phyloP scores from a whole-genome alignment of 768 basidiomycete species.

The Phaffia australis region DNA sequence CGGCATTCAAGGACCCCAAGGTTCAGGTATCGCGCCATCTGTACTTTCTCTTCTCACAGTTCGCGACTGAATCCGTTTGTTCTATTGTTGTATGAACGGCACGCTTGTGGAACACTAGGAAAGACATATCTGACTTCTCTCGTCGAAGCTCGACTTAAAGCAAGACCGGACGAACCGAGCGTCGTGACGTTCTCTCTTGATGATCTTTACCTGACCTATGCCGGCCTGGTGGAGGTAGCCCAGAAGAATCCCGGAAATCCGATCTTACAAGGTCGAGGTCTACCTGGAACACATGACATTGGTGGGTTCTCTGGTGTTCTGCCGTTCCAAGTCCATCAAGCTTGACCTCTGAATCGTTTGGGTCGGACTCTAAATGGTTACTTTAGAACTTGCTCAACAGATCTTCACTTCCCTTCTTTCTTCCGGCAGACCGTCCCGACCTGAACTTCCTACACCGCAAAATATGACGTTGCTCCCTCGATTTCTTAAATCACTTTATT shows the following conservation, averaged over 20 bases:
- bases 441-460: neutral
- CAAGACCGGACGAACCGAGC: slow-evolving; percentile 14
- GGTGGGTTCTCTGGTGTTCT: neutral
- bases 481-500: slow-evolving; percentile 75
- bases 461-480: slow-evolving; percentile 46
- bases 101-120: slow-evolving; percentile 35
- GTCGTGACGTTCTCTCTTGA: slow-evolving; percentile 26
- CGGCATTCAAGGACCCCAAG: slow-evolving; percentile 85
- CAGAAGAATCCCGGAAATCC: slow-evolving; percentile 21
- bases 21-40: slow-evolving; percentile 45
- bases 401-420: slow-evolving; percentile 14
- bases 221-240: slow-evolving; percentile 19
- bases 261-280: slow-evolving; percentile 28
- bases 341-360: too few species aligned
- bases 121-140: slow-evolving; percentile 68
- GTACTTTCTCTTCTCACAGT: neutral
- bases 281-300: slow-evolving; percentile 30
- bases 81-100: neutral
- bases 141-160: slow-evolving; percentile 42
- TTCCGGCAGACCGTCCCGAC: slow-evolving; percentile 6
- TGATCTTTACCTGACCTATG: slow-evolving; percentile 28
- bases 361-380: too few species aligned
- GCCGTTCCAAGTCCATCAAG: slow-evolving; percentile 27
- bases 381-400: neutral
- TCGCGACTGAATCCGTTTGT: neutral